phyloP scores from a whole-genome alignment of 768 basidiomycete species.

The Termitomyces sp. region DNA sequence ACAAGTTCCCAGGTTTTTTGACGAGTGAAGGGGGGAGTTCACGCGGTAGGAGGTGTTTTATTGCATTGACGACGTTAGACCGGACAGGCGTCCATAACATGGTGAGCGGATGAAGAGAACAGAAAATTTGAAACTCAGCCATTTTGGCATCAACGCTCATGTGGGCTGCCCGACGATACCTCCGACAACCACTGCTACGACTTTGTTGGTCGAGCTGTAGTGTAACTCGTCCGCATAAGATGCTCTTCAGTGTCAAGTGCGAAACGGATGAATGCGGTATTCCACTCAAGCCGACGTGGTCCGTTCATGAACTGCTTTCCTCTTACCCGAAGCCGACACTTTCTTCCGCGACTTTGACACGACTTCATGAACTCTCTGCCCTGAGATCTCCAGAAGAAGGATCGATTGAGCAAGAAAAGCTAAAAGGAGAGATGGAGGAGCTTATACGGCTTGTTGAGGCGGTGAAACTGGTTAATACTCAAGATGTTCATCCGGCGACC shows the following conservation, averaged over 20 bases:
- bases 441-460: conserved; percentile 80
- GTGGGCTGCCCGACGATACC: conserved; percentile 23
- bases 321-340: conserved; percentile 74
- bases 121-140: conserved; percentile 27
- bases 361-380: conserved; percentile 72
- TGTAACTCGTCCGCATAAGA: conserved; percentile 9
- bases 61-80: conserved; percentile 32
- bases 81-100: conserved; percentile 38
- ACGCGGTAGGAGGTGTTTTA: conserved; percentile 59
- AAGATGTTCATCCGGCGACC: conserved; percentile 29
- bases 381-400: conserved; percentile 62
- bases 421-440: conserved; percentile 65
- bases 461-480: conserved; percentile 60
- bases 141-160: conserved; percentile 13
- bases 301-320: conserved; percentile 70
- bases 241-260: conserved; percentile 10
- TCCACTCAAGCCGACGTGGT: conserved; percentile 74
- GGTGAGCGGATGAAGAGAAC: conserved; percentile 17
- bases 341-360: conserved; percentile 53
- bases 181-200: conserved; percentile 17
- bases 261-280: conserved; percentile 60
- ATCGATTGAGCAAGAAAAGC: conserved; percentile 46
- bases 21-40: conserved; percentile 61
- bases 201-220: conserved; percentile 8
- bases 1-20: conserved; percentile 60